Conservation (phyloP, 1,284 basidiomycete genomes). For the Ustanciosporium gigantosporum region DNA sequence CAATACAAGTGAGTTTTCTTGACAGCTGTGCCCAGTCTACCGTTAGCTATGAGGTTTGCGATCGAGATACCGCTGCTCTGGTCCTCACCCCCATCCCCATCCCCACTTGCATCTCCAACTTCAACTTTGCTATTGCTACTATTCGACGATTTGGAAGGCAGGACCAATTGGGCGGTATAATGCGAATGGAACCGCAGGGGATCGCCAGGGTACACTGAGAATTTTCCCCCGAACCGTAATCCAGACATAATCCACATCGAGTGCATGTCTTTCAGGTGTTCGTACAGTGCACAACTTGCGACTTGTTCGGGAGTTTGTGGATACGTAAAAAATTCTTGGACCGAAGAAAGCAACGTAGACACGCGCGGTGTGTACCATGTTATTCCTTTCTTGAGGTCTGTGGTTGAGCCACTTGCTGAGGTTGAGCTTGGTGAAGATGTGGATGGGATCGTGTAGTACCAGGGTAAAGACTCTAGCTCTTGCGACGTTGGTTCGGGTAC, state of each 20-base stretch:
- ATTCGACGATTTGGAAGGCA: background rate
- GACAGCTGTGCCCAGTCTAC: slow-evolving; percentile 91
- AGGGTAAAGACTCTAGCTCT: slow-evolving; percentile 5
- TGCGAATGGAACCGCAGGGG: slow-evolving; percentile 95
- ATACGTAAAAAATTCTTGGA: slow-evolving; percentile 74
- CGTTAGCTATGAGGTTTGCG: slow-evolving; percentile 81
- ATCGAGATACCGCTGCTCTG: background rate
- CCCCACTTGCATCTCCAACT: too few relatives aligned
- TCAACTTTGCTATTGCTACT: too few relatives aligned
- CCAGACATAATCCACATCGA: slow-evolving; percentile 69
- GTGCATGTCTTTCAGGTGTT: slow-evolving; percentile 73
- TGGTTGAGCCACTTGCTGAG: too few relatives aligned
- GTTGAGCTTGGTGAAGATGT: slow-evolving; percentile 4
- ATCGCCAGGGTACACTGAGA: slow-evolving; percentile 94
- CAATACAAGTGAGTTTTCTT: slow-evolving; percentile 95
- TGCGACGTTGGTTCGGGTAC: slow-evolving; percentile 25
- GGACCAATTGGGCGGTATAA: slow-evolving; percentile 70
- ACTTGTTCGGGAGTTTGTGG: slow-evolving; percentile 71
- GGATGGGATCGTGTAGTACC: slow-evolving; percentile 29
- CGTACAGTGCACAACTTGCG: slow-evolving; percentile 78
- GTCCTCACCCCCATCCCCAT: too few relatives aligned
- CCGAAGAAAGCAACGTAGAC: slow-evolving; percentile 68
- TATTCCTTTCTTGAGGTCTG: slow-evolving; percentile 3
- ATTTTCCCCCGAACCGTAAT: slow-evolving; percentile 92
- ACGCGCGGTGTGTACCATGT: slow-evolving; percentile 34